Evolutionary conservation across 805 yeast genomes (phyloP).

Genomic region (Kregervanrija fluxuum): DNA sequence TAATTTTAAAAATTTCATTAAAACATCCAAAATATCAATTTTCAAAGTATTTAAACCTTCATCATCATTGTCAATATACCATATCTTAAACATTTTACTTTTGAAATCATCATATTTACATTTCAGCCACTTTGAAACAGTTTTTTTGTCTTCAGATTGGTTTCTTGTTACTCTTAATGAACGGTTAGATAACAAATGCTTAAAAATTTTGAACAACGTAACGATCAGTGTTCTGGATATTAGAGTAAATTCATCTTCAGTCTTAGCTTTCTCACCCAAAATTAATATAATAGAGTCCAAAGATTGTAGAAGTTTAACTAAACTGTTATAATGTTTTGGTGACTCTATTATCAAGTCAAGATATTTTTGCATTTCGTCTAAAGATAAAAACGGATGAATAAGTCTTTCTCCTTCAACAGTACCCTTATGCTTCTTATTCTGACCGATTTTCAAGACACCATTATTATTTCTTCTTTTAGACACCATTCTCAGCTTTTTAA

Average conservation of each 20-base stretch:
- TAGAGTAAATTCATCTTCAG: slow-evolving; percentile 15
- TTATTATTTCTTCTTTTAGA: too few relatives aligned
- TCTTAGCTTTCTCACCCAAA: slow-evolving; percentile 13
- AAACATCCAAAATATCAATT: slow-evolving; percentile 45
- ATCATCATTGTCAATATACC: slow-evolving; percentile 33
- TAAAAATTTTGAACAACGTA: slow-evolving; percentile 41
- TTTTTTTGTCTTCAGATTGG: slow-evolving; percentile 36
- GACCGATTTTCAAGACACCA: too few relatives aligned
- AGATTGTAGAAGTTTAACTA: slow-evolving; percentile 39
- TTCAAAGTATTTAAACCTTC: slow-evolving; percentile 37
- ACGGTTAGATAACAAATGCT: slow-evolving; percentile 36
- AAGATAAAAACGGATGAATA: slow-evolving; percentile 2
- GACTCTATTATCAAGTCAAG: slow-evolving; percentile 32
- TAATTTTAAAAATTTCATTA: slow-evolving; percentile 45
- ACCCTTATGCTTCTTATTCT: not conserved
- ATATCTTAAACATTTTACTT: slow-evolving; percentile 32
- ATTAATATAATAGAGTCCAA: slow-evolving; percentile 21
- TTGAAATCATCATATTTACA: slow-evolving; percentile 52
- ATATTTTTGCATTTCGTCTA: slow-evolving; percentile 19
- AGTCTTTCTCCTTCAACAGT: slow-evolving; percentile 1
- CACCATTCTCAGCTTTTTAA: too few relatives aligned
- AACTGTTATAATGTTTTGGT: slow-evolving; percentile 47
- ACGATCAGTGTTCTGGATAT: slow-evolving; percentile 33
- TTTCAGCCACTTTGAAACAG: slow-evolving; percentile 57
- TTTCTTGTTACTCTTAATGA: slow-evolving; percentile 29